A percentile compares a stretch with the other conserved stretches of the same genome.
Conservation (phyloP, 441 rosid genomes). For the Mallotus repandus region DNA sequence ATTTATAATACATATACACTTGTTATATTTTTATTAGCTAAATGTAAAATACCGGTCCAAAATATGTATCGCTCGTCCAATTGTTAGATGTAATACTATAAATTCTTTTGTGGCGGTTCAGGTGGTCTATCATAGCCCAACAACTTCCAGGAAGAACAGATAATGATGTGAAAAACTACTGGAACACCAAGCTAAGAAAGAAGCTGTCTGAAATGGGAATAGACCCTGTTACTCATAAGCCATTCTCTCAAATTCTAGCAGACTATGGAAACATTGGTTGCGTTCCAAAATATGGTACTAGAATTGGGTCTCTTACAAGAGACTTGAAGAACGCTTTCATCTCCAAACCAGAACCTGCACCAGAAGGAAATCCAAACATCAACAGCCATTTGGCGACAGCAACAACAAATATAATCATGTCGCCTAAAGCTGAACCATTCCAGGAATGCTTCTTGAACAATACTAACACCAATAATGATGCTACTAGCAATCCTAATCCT, state of each 20-base stretch:
- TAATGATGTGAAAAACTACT: slow-evolving; percentile 87
- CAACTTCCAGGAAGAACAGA: slow-evolving; percentile 94
- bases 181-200: slow-evolving; percentile 96
- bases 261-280: slow-evolving; percentile 34
- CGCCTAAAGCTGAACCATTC: slow-evolving; percentile 29
- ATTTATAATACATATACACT: too few relatives aligned
- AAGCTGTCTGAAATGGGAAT: slow-evolving; percentile 96
- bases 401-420: background rate
- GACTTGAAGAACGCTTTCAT: slow-evolving; percentile 37
- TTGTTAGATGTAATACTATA: too few relatives aligned
- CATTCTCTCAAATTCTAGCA: slow-evolving; percentile 65
- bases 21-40: too few relatives aligned
- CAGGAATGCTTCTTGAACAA: slow-evolving; percentile 25
- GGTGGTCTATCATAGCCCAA: slow-evolving; percentile 92
- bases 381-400: slow-evolving; percentile 21
- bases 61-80: too few relatives aligned
- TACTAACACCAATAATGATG: background rate
- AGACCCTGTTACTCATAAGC: slow-evolving; percentile 98
- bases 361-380: slow-evolving; percentile 22
- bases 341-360: slow-evolving; percentile 25
- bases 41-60: too few relatives aligned
- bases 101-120: slow-evolving; percentile 20
- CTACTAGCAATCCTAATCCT: slow-evolving; percentile 16
- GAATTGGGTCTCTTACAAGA: slow-evolving; percentile 43
- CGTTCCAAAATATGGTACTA: slow-evolving; percentile 19